Evolutionary conservation across 768 basidiomycete genomes (phyloP).

Genomic region (Multifurca ochricompacta): DNA sequence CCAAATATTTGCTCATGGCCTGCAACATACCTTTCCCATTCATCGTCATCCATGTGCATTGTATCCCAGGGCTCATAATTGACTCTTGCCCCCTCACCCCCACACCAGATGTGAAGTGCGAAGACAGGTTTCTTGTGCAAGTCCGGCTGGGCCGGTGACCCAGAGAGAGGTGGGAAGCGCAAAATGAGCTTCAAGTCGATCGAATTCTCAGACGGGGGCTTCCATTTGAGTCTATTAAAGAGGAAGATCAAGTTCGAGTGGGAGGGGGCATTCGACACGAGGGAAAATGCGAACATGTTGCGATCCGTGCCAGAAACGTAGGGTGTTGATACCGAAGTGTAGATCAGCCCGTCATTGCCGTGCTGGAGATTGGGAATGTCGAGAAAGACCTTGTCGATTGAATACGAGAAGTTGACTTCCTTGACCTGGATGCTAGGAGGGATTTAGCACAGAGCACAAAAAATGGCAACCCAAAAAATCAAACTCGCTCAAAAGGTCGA

Average conservation of each 20-base stretch:
- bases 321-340: slow-evolving; percentile 80
- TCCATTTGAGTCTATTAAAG: slow-evolving; percentile 90
- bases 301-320: slow-evolving; percentile 78
- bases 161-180: slow-evolving; percentile 70
- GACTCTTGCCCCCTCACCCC: slow-evolving; percentile 46
- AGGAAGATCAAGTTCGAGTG: background rate
- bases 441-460: background rate
- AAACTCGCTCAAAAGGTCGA: slow-evolving; percentile 78
- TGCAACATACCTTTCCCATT: slow-evolving; percentile 82
- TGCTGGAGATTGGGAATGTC: slow-evolving; percentile 85
- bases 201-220: slow-evolving; percentile 95
- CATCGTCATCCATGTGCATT: slow-evolving; percentile 77
- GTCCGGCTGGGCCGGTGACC: slow-evolving; percentile 57
- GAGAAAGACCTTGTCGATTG: slow-evolving; percentile 78
- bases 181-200: slow-evolving; percentile 95
- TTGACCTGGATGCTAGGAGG: slow-evolving; percentile 72
- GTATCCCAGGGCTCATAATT: slow-evolving; percentile 80
- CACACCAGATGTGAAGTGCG: slow-evolving; percentile 74
- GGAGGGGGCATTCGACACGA: too few relatives aligned
- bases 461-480: background rate
- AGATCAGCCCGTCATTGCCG: slow-evolving; percentile 93
- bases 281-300: slow-evolving; percentile 55
- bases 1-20: background rate
- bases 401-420: slow-evolving; percentile 79
- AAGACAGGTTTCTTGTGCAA: slow-evolving; percentile 82